Evolutionary conservation across 768 basidiomycete genomes (phyloP).

Genomic region (Termitomyces sp.): DNA sequence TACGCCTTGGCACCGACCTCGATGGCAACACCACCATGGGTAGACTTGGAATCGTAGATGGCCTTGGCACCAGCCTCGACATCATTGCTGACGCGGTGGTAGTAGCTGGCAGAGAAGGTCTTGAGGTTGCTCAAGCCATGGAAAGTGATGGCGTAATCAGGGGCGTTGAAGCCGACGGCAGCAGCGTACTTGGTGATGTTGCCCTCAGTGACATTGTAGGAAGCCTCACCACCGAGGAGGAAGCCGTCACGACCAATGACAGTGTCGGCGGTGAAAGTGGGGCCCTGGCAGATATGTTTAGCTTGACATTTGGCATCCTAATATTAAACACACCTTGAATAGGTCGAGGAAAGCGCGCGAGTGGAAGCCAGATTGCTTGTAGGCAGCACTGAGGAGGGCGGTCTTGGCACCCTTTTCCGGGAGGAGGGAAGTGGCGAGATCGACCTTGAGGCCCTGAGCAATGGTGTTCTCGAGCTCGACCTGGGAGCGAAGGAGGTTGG

Average conservation of each 20-base stretch:
- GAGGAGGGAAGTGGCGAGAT: slow-evolving; percentile 74
- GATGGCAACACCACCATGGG: slow-evolving; percentile 78
- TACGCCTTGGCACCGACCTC: slow-evolving; percentile 96
- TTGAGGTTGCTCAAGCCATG: slow-evolving; percentile 94
- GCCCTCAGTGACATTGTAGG: slow-evolving; percentile 95
- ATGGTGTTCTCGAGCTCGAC: slow-evolving; percentile 96
- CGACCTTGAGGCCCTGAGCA: slow-evolving; percentile 96
- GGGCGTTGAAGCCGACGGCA: slow-evolving; percentile 92
- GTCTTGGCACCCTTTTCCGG: slow-evolving; percentile 86
- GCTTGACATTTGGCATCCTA: neutral
- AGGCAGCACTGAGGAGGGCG: slow-evolving; percentile 76
- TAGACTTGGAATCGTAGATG: slow-evolving; percentile 90
- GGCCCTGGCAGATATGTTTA: slow-evolving; percentile 53
- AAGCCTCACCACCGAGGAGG: slow-evolving; percentile 92
- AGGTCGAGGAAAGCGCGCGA: slow-evolving; percentile 85
- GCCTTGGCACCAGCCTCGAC: slow-evolving; percentile 97
- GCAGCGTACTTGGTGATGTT: slow-evolving; percentile 88
- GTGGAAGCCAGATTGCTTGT: slow-evolving; percentile 97
- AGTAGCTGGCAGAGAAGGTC: slow-evolving; percentile 94
- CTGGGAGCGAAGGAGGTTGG: slow-evolving; percentile 86
- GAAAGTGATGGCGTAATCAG: slow-evolving; percentile 90
- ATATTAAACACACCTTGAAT: slow-evolving; percentile 70
- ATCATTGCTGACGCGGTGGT: slow-evolving; percentile 89
- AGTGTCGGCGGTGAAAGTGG: slow-evolving; percentile 94
- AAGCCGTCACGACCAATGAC: slow-evolving; percentile 96